These are phyloP conservation scores for Dalbergia oliveri DNA, from an alignment of 306 rosid species.

Conservation along the genomic window DNA sequence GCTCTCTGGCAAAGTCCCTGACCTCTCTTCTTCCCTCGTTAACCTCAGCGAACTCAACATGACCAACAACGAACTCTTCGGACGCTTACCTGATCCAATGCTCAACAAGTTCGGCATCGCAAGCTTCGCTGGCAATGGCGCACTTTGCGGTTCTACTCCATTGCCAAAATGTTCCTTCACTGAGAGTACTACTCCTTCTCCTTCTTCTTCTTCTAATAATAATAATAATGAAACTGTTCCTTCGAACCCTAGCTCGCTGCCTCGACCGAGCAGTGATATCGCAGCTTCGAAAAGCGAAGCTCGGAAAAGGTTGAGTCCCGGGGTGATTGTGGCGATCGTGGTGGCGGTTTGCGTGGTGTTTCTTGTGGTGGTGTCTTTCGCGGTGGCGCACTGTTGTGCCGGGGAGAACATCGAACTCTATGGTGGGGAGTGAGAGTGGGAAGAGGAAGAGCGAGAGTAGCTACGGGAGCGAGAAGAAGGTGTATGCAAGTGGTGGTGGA, in stretches of 20 bases:
- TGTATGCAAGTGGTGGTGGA: slow-evolving; percentile 57
- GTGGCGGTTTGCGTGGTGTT: slow-evolving; percentile 69
- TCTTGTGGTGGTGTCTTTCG: slow-evolving; percentile 70
- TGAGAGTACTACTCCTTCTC: slow-evolving; percentile 35
- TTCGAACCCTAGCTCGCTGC: slow-evolving; percentile 81
- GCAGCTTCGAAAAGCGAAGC: slow-evolving; percentile 10
- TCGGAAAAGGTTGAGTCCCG: slow-evolving; percentile 62
- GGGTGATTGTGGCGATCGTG: slow-evolving; percentile 79
- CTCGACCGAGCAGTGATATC: slow-evolving; percentile 58
- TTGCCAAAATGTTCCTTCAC: slow-evolving; percentile 70
- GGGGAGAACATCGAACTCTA: slow-evolving; percentile 60
- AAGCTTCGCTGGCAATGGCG: slow-evolving; percentile 86
- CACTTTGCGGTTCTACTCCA: slow-evolving; percentile 75
- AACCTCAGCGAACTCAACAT: slow-evolving; percentile 75
- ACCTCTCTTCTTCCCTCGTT: slow-evolving; percentile 61
- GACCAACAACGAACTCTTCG: slow-evolving; percentile 81
- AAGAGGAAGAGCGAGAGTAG: slow-evolving; percentile 84
- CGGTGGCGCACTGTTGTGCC: slow-evolving; percentile 79
- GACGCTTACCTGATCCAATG: slow-evolving; percentile 71
- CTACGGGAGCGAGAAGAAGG: slow-evolving; percentile 80
- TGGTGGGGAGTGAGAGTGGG: slow-evolving; percentile 72
- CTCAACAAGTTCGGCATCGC: slow-evolving; percentile 62
- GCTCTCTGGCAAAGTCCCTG: slow-evolving; percentile 77
- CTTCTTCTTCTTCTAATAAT: slow-evolving; percentile 28
- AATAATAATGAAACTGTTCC: slow-evolving; percentile 65